These are phyloP conservation scores for Fomitopsis pinicola DNA, from an alignment of 1,284 basidiomycete genomes.

Conservation along the genomic window DNA sequence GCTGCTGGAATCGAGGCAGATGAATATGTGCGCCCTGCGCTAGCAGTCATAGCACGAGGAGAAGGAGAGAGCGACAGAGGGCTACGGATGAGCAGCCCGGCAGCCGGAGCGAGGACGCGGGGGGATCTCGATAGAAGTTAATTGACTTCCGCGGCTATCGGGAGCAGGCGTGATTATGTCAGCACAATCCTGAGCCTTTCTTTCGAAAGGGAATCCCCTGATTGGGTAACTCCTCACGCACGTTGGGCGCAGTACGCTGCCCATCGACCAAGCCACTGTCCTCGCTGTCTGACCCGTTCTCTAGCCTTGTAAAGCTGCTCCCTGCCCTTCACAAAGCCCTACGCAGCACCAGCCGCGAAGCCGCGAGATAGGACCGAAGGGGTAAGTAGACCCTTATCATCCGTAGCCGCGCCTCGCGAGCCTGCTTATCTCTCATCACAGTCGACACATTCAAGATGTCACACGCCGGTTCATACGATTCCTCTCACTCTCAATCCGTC, in stretches of 20 bases:
- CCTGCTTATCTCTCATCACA: constrained; percentile 6
- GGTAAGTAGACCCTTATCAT: constrained; percentile 3
- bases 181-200: not conserved
- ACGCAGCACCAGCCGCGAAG: not conserved
- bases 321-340: not conserved
- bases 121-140: not conserved
- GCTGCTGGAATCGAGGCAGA: too few relatives aligned
- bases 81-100: not conserved
- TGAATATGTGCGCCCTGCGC: too few relatives aligned
- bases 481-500: constrained; percentile 53
- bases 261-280: not conserved
- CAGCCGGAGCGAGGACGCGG: not conserved
- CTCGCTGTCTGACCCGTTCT: not conserved
- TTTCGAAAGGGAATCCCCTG: not conserved
- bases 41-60: too few relatives aligned
- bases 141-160: not conserved
- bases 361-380: not conserved
- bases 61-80: too few relatives aligned
- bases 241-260: not conserved
- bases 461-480: constrained; percentile 44
- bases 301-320: not conserved
- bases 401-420: not conserved
- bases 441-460: constrained; percentile 27
- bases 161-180: not conserved
- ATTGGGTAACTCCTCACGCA: not conserved